These are phyloP conservation scores for Zasmidium angulare DNA, from an alignment of 2,329 filamentous ascomycete species.

Conservation along the genomic window DNA sequence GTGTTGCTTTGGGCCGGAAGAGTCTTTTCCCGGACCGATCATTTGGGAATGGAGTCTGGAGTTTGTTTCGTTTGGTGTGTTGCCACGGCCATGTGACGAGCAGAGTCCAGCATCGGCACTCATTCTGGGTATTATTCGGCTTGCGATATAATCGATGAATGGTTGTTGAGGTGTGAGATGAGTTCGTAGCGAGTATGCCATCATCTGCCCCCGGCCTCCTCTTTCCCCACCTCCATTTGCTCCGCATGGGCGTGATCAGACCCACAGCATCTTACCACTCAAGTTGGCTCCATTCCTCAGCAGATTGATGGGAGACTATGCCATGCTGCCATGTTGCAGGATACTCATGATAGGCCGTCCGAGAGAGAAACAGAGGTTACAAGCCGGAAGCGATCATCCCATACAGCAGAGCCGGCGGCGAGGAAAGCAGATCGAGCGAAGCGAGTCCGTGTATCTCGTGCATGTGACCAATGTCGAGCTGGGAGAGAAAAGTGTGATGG, in stretches of 20 bases:
- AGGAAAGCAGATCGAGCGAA: constrained; percentile 45
- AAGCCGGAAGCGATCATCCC: constrained; percentile 15
- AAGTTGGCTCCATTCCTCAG: background rate
- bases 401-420: constrained; percentile 3
- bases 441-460: constrained; percentile 48
- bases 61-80: background rate
- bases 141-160: background rate
- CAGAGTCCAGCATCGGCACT: background rate
- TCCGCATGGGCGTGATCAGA: background rate
- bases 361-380: constrained; percentile 7
- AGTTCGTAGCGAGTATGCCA: background rate
- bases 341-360: constrained; percentile 7
- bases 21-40: background rate
- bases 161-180: background rate
- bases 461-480: constrained; percentile 37
- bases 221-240: background rate
- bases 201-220: background rate
- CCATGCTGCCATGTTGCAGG: constrained; percentile 18
- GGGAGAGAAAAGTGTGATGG: constrained; percentile 71
- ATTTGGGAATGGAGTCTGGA: background rate
- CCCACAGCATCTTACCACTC: background rate
- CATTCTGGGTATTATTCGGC: background rate
- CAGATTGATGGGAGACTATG: constrained; percentile 2
- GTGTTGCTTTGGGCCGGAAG: background rate
- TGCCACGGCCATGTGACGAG: background rate